phyloP scores from a whole-genome alignment of 2,329 filamentous ascomycete species.

The Fusarium duplospermum region DNA sequence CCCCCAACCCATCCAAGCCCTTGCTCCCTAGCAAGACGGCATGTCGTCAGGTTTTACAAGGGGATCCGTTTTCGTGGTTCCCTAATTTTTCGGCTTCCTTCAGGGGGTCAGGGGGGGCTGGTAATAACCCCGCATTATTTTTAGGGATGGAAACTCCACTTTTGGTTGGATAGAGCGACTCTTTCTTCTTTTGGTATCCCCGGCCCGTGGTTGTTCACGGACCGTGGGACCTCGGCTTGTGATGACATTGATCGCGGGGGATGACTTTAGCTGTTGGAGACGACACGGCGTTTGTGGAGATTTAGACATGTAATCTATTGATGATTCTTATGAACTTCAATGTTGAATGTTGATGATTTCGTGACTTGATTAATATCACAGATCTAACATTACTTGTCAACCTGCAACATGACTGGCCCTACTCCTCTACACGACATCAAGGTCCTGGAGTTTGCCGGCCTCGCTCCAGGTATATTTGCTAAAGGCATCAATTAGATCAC shows the following conservation, averaged over 20 bases:
- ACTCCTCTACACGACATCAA: conserved; percentile 62
- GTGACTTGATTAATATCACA: neutral
- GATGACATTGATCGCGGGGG: conserved; percentile 28
- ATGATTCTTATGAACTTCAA: neutral
- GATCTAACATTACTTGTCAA: neutral
- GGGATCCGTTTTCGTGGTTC: neutral
- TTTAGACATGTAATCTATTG: neutral
- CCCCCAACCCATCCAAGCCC: neutral
- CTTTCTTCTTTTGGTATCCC: neutral
- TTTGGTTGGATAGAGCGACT: neutral
- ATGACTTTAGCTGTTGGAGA: neutral
- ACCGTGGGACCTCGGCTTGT: conserved; percentile 37
- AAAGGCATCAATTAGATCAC: neutral
- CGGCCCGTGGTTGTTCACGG: neutral
- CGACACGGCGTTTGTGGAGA: neutral
- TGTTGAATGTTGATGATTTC: neutral
- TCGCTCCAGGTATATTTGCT: conserved; percentile 67
- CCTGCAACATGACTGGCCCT: conserved; percentile 46
- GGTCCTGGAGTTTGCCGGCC: conserved; percentile 70
- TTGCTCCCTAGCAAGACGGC: neutral
- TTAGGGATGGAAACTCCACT: neutral
- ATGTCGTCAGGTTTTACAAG: neutral
- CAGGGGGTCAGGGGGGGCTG: neutral
- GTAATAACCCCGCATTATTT: conserved; percentile 7
- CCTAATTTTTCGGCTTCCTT: neutral